Percentiles rank a stretch among this genome's conserved stretches.
phyloP scores from a whole-genome alignment of 345 rosid genomes.

The Rhizophora apiculata region DNA sequence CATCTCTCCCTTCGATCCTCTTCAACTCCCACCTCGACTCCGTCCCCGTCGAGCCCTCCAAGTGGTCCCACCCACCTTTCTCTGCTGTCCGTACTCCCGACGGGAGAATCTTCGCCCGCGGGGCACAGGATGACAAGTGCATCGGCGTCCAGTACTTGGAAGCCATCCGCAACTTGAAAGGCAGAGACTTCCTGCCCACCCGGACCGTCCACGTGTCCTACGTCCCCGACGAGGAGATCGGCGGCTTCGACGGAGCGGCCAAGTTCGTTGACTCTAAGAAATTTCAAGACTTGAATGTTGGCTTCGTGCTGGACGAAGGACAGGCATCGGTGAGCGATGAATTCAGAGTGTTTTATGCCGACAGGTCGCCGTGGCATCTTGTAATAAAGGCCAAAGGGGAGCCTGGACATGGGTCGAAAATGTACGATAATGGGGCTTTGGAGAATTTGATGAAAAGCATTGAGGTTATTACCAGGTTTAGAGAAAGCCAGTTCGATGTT shows the following conservation, averaged over 20 bases:
- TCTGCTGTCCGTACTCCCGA: slow-evolving; percentile 53
- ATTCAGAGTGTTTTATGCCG: slow-evolving; percentile 71
- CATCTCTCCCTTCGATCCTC: slow-evolving; percentile 65
- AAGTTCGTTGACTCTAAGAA: slow-evolving; percentile 54
- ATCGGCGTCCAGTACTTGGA: slow-evolving; percentile 78
- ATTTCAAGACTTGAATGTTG: slow-evolving; percentile 66
- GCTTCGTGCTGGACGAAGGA: slow-evolving; percentile 83
- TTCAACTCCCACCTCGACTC: slow-evolving; percentile 94
- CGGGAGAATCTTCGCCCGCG: slow-evolving; percentile 73
- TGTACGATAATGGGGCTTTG: slow-evolving; percentile 76
- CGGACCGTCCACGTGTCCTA: slow-evolving; percentile 64
- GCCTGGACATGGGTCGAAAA: slow-evolving; percentile 81
- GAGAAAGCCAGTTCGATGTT: slow-evolving; percentile 68
- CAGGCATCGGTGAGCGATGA: slow-evolving; percentile 68
- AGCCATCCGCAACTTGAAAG: slow-evolving; percentile 60
- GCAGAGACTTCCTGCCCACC: slow-evolving; percentile 39
- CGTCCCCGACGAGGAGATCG: slow-evolving; percentile 86
- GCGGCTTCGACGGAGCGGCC: slow-evolving; percentile 60
- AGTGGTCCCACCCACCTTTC: slow-evolving; percentile 87
- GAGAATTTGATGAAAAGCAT: slow-evolving; percentile 91
- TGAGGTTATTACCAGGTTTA: slow-evolving; percentile 57
- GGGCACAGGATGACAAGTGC: slow-evolving; percentile 90
- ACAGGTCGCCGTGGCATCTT: slow-evolving; percentile 62
- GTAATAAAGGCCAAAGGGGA: slow-evolving; percentile 52
- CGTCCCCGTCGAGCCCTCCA: slow-evolving; percentile 74